Percentiles rank a stretch among this genome's conserved stretches.
Evolutionary conservation across 2,329 filamentous ascomycete species (phyloP).

Genomic region (Verticillium dahliae): DNA sequence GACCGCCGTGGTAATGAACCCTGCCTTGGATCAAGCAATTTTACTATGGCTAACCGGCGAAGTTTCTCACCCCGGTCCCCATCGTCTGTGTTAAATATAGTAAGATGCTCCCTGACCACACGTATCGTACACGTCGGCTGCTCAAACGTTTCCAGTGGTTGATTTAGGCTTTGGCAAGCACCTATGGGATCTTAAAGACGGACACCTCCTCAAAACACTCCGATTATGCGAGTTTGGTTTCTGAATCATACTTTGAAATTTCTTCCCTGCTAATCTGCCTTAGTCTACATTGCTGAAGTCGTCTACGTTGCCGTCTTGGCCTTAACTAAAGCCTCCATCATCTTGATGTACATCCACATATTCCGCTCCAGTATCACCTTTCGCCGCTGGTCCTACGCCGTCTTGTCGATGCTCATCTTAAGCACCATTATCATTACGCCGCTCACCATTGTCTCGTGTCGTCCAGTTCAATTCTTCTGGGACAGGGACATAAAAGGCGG

Average conservation of each 20-base stretch:
- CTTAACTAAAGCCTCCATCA: constrained; percentile 22
- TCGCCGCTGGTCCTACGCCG: constrained; percentile 16
- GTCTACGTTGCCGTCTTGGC: constrained; percentile 21
- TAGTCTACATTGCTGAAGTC: constrained; percentile 16
- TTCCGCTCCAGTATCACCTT: constrained; percentile 18
- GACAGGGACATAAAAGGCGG: constrained; percentile 15
- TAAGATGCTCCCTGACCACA: not conserved
- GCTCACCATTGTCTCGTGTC: constrained; percentile 21
- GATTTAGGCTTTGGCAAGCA: constrained; percentile 8
- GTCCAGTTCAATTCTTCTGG: constrained; percentile 20
- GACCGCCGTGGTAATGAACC: not conserved
- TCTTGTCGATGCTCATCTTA: constrained; percentile 16
- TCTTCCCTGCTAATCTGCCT: not conserved
- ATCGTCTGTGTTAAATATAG: constrained; percentile 5
- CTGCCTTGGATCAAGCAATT: not conserved
- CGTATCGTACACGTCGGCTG: not conserved
- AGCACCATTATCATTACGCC: constrained; percentile 21
- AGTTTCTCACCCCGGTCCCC: constrained; percentile 3
- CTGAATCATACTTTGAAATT: too few species aligned
- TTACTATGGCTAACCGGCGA: not conserved
- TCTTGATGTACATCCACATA: constrained; percentile 23
- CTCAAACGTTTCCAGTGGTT: constrained; percentile 3
- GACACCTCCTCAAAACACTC: constrained; percentile 2
- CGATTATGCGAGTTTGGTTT: constrained; percentile 2
- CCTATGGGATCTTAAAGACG: constrained; percentile 8